A percentile compares a stretch with the other conserved stretches of the same genome.
Evolutionary conservation across 305 asterid genomes (phyloP).

Genomic region (Petunia hybrid): DNA sequence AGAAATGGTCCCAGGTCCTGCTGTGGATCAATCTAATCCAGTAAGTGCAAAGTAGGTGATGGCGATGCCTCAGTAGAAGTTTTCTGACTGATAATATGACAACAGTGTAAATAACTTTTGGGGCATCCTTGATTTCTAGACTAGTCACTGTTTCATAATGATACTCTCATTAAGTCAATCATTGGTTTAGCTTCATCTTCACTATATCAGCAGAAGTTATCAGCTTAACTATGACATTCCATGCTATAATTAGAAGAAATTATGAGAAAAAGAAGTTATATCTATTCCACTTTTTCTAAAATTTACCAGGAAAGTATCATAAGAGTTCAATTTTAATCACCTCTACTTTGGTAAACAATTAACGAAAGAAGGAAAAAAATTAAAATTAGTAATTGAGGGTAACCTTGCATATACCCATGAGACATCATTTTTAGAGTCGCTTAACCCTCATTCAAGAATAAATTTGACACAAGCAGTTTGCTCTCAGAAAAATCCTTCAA

Average conservation of each 20-base stretch:
- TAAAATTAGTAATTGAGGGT: neutral
- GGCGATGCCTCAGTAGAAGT: slow-evolving; percentile 13
- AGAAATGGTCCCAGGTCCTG: neutral
- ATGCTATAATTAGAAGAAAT: no score
- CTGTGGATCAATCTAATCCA: slow-evolving; percentile 3
- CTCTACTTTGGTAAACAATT: neutral
- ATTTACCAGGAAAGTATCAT: no score
- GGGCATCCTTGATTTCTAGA: neutral
- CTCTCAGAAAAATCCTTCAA: neutral
- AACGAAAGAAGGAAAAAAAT: neutral
- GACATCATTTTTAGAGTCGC: neutral
- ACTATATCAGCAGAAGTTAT: neutral
- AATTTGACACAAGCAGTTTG: neutral
- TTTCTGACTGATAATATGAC: neutral
- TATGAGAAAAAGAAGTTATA: no score
- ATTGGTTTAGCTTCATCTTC: neutral
- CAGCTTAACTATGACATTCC: neutral
- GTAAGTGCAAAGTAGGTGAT: neutral
- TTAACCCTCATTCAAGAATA: slow-evolving; percentile 8
- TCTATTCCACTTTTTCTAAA: no score
- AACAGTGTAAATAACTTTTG: neutral
- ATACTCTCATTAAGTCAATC: neutral
- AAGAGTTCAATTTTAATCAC: no score
- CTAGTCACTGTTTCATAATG: slow-evolving; percentile 11
- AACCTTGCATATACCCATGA: neutral